phyloP scores from a whole-genome alignment of 2,329 filamentous ascomycete species.

The Ophiostoma fasciatum region DNA sequence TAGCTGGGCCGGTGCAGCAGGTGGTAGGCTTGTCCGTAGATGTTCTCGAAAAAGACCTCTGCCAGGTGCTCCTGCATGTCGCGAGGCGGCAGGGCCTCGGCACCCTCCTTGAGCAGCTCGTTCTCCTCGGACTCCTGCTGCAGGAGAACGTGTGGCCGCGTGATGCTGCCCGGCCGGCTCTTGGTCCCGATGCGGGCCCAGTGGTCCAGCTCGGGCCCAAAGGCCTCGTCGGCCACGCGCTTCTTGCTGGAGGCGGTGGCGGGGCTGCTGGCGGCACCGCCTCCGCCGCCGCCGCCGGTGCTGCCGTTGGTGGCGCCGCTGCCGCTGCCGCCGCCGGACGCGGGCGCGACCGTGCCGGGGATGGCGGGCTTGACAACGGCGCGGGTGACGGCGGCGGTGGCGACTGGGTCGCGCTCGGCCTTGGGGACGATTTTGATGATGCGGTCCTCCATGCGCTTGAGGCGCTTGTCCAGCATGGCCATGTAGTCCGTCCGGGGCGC shows the following conservation, averaged over 20 bases:
- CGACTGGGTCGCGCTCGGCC: constrained; percentile 54
- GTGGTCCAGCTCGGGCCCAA: constrained; percentile 63
- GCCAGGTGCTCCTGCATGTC: constrained; percentile 88
- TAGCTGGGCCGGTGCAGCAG: constrained; percentile 94
- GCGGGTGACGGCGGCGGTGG: constrained; percentile 45
- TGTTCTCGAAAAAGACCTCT: constrained; percentile 87
- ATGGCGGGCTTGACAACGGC: constrained; percentile 73
- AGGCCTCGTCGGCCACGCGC: constrained; percentile 73
- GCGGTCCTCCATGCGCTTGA: constrained; percentile 95
- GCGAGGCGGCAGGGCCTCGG: constrained; percentile 65
- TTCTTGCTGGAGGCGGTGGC: constrained; percentile 41
- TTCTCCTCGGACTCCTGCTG: constrained; percentile 57
- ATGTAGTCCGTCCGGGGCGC: constrained; percentile 95
- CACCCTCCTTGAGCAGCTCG: constrained; percentile 66
- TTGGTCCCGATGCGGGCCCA: constrained; percentile 55
- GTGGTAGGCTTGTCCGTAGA: constrained; percentile 92
- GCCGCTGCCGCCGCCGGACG: neutral
- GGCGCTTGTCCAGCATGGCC: constrained; percentile 92
- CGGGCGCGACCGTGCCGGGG: constrained; percentile 33
- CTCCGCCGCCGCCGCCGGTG: constrained; percentile 7
- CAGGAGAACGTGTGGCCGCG: constrained; percentile 25
- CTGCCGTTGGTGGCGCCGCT: constrained; percentile 26
- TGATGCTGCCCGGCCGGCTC: constrained; percentile 24
- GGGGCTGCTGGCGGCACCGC: constrained; percentile 31
- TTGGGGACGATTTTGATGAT: constrained; percentile 94